Conservation (phyloP, 371 early-diverging fungal genomes). For the Spiromyces aspiralis region DNA sequence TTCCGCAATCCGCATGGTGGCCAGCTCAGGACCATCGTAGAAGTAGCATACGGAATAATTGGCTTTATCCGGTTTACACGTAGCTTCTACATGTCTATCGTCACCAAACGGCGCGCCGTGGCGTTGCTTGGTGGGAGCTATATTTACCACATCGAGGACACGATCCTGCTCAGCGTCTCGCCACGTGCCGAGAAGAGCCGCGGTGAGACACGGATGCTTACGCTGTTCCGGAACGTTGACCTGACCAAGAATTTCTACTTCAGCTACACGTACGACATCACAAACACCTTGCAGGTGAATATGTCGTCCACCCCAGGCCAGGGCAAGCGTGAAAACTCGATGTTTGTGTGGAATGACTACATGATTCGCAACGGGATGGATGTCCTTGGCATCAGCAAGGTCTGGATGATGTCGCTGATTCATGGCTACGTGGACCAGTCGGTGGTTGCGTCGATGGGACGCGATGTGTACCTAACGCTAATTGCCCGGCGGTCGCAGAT, state of each 20-base stretch:
- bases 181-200: constrained; percentile 47
- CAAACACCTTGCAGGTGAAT: constrained; percentile 78
- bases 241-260: constrained; percentile 27
- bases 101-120: constrained; percentile 72
- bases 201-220: constrained; percentile 37
- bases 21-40: constrained; percentile 31
- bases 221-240: constrained; percentile 25
- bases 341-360: constrained; percentile 94
- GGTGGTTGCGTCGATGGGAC: constrained; percentile 65
- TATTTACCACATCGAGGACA: constrained; percentile 88
- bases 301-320: constrained; percentile 28
- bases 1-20: not conserved
- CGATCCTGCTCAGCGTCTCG: constrained; percentile 54
- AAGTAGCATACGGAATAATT: constrained; percentile 48
- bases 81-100: constrained; percentile 81
- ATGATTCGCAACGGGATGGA: constrained; percentile 55
- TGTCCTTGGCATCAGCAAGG: constrained; percentile 39
- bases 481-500: constrained; percentile 87
- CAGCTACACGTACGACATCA: constrained; percentile 88
- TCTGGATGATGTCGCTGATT: constrained; percentile 82
- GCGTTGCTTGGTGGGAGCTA: constrained; percentile 90
- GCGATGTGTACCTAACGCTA: constrained; percentile 72
- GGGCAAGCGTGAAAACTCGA: constrained; percentile 34
- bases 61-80: constrained; percentile 86
- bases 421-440: constrained; percentile 96